These are phyloP conservation scores for Tirmania nivea DNA, from an alignment of 495 filamentous ascomycete genomes.

Conservation along the genomic window DNA sequence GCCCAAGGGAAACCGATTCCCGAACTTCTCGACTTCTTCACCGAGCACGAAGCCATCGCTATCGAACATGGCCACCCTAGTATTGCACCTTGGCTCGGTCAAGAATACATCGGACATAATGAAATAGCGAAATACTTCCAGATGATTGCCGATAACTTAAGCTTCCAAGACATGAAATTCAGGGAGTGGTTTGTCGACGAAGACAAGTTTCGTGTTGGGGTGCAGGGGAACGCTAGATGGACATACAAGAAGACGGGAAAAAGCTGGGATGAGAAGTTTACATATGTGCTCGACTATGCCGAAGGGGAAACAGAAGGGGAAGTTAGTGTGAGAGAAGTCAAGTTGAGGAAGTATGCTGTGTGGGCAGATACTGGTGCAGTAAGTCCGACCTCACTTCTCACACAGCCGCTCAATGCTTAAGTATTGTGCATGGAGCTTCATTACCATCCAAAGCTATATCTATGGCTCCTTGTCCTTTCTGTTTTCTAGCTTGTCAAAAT, in stretches of 20 bases:
- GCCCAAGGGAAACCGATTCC: conserved; percentile 17
- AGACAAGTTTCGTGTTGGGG: conserved; percentile 23
- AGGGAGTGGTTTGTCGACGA: conserved; percentile 31
- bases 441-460: neutral
- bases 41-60: conserved; percentile 20
- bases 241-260: conserved; percentile 29
- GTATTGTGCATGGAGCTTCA: neutral
- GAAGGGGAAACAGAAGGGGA: conserved; percentile 9
- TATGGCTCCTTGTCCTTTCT: neutral
- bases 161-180: conserved; percentile 31
- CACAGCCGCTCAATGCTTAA: no score
- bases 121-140: conserved; percentile 31
- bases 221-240: conserved; percentile 31
- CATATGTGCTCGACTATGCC: conserved; percentile 32
- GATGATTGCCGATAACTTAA: conserved; percentile 22
- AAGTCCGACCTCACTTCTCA: neutral
- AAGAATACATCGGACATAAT: conserved; percentile 28
- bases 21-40: conserved; percentile 32
- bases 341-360: conserved; percentile 32
- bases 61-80: conserved; percentile 34
- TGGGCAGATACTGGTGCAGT: conserved; percentile 43
- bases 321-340: conserved; percentile 9
- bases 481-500: no score
- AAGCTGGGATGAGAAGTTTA: conserved; percentile 37
- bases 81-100: conserved; percentile 36